Base-by-base conservation (phyloP, 176 grass and related monocot genomes). In the Lolium rigidum region DNA sequence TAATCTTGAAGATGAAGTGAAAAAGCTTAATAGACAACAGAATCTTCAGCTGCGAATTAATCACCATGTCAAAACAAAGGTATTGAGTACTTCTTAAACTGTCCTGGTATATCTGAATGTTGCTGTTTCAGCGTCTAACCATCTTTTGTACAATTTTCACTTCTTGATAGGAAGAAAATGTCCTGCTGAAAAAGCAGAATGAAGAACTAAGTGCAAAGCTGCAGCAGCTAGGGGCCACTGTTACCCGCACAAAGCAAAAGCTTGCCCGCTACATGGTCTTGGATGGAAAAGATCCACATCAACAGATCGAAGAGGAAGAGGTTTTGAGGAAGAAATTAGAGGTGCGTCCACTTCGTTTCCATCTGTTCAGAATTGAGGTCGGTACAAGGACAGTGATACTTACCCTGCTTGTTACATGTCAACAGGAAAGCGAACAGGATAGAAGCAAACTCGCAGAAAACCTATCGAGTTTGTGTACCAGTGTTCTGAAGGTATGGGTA, bases 41-140 rank as follows among this genome's bases (percentile, higher is more conserved):
- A 98, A 94, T 91, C 92, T 98, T 57, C 97, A 98, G 72, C 78
- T 91, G 79, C 85, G 88, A 51, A 95, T 98, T 44, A 92, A 98
- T 92, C 96, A 98, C 86, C 96, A 98, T 79, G 93, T 88, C 44
- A 98, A 95, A 95, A 98, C 94, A 43, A 98, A 98, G 93, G 96
- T 87, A 86, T 16, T 35, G 50, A 20, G 25, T 75, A 46, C 26
- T 84, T 75, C 52, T 63, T 6, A 14, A 62, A 13, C 25, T 68
- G 22, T 10, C 57, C 7, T 51, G 24, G 7, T 49, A 76, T 80
- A 55, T 68, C 72, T 71, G 56, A 86, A 44, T n/a, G 50, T 64
- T 82, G 15, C 41, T 16, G 43, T 66, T 73, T 77, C 57, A 74
- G 52, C 58, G 13, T 86, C 43, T 85, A 49, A 73, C 60, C 59